Conservation (phyloP, 352 stramenopile species). For the Globisporangium cystogenes region DNA sequence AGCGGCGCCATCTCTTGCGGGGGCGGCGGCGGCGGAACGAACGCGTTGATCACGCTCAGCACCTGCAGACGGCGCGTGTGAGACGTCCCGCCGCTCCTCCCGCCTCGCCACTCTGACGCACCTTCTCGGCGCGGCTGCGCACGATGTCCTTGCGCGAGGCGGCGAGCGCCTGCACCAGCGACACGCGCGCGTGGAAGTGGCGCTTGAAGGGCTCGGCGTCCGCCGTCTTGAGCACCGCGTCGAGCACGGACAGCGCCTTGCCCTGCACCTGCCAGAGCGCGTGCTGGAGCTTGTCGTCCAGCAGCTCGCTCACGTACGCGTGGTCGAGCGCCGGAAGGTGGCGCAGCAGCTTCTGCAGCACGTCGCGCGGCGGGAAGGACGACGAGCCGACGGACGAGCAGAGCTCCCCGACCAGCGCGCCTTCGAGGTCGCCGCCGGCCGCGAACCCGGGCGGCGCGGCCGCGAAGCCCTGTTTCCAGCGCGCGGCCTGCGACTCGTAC, state of each 20-base stretch:
- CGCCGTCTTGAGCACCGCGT: conserved; percentile 50
- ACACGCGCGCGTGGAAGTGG: conserved; percentile 45
- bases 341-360: conserved; percentile 72
- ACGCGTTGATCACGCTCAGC: conserved; percentile 24
- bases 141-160: conserved; percentile 72
- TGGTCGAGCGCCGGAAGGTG: conserved; percentile 73
- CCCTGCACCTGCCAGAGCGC: conserved; percentile 78
- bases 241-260: conserved; percentile 74
- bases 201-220: conserved; percentile 62
- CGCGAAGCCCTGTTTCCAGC: conserved; percentile 72
- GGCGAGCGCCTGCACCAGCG: conserved; percentile 53
- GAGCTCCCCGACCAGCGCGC: conserved; percentile 64
- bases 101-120: conserved; percentile 12
- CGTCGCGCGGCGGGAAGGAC: conserved; percentile 73
- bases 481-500: conserved; percentile 69
- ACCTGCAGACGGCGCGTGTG: conserved; percentile 19
- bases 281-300: conserved; percentile 84
- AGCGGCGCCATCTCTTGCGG: conserved; percentile 6
- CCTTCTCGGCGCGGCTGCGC: conserved; percentile 70
- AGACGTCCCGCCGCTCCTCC: no score
- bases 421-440: conserved; percentile 45
- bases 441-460: conserved; percentile 2
- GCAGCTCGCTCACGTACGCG: conserved; percentile 75
- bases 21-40: conserved; percentile 14
- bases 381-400: conserved; percentile 75